Percentiles rank a stretch among this genome's conserved stretches.
Conservation (phyloP, 2,329 filamentous ascomycete species). For the Lasiodiplodia sp. region DNA sequence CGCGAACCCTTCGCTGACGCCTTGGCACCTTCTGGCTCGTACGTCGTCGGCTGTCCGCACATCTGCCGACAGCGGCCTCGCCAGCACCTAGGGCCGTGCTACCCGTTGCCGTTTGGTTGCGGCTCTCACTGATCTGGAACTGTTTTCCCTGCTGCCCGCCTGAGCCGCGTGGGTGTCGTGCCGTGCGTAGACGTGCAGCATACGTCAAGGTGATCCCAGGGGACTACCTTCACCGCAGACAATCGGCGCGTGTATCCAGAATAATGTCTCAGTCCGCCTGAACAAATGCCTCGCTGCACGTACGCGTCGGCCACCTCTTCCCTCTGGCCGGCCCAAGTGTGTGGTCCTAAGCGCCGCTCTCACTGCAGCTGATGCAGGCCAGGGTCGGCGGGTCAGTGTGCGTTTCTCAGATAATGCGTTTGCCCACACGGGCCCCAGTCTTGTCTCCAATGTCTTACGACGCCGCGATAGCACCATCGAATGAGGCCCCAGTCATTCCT, state of each 20-base stretch:
- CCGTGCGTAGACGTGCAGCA: not conserved
- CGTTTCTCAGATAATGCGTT: not conserved
- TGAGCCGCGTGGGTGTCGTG: not conserved
- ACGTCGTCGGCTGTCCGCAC: not conserved
- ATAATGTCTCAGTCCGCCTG: not conserved
- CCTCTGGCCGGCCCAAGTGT: not conserved
- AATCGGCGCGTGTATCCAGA: not conserved
- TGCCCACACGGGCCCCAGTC: not conserved
- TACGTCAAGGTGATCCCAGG: not conserved
- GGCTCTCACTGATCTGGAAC: not conserved
- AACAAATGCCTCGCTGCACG: not conserved
- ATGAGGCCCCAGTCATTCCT: slow-evolving; percentile 7
- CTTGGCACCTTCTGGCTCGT: not conserved
- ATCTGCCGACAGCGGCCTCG: not conserved
- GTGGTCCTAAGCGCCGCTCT: not conserved
- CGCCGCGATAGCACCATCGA: not conserved
- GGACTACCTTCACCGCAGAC: not conserved
- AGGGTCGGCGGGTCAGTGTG: not conserved
- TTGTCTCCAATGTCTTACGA: slow-evolving; percentile 13
- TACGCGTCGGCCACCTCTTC: not conserved
- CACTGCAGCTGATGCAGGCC: not conserved
- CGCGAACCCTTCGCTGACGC: not conserved
- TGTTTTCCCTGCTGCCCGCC: not conserved
- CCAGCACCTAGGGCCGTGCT: not conserved
- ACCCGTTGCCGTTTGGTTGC: not conserved